These are phyloP conservation scores for Hyphopichia buzzinii DNA, from an alignment of 1,139 yeast species.

Conservation along the genomic window DNA sequence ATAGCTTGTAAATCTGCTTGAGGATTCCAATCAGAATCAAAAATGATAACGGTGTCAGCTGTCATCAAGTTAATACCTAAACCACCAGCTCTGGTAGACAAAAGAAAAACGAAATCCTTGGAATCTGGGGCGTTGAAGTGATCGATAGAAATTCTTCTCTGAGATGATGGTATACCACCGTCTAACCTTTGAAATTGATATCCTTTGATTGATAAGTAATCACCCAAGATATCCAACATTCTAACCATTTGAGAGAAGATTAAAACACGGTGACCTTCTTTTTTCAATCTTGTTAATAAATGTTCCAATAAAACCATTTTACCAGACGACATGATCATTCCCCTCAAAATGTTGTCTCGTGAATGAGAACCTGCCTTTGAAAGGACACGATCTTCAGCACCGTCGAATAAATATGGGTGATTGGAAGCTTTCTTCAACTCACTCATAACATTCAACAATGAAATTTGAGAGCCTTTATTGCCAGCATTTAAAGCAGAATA, in stretches of 20 bases:
- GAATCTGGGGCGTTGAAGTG: constrained; percentile 95
- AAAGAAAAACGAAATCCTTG: constrained; percentile 84
- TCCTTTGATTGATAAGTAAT: constrained; percentile 88
- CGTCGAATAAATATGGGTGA: constrained; percentile 93
- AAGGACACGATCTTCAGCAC: constrained; percentile 84
- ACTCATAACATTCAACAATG: constrained; percentile 86
- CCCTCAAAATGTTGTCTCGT: constrained; percentile 80
- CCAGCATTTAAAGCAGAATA: constrained; percentile 91
- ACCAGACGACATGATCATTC: constrained; percentile 96
- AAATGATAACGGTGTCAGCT: constrained; percentile 95
- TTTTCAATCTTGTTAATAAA: constrained; percentile 73
- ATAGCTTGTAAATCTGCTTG: constrained; percentile 98
- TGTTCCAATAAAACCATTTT: constrained; percentile 96
- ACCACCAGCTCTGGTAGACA: constrained; percentile 98
- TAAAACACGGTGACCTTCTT: constrained; percentile 94
- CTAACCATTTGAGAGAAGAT: constrained; percentile 97
- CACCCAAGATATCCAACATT: constrained; percentile 92
- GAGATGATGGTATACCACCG: constrained; percentile 95
- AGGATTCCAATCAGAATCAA: constrained; percentile 99
- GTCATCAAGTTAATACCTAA: constrained; percentile 97
- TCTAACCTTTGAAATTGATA: constrained; percentile 88
- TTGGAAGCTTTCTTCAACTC: constrained; percentile 96
- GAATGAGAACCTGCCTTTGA: constrained; percentile 57
- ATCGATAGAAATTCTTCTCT: constrained; percentile 91
- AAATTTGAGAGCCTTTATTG: constrained; percentile 73